Evolutionary conservation across 192 early-diverging fungal species (phyloP), one percentile per base, ranked within the genome.

Genomic region (Rhizophagus clarus): DNA sequence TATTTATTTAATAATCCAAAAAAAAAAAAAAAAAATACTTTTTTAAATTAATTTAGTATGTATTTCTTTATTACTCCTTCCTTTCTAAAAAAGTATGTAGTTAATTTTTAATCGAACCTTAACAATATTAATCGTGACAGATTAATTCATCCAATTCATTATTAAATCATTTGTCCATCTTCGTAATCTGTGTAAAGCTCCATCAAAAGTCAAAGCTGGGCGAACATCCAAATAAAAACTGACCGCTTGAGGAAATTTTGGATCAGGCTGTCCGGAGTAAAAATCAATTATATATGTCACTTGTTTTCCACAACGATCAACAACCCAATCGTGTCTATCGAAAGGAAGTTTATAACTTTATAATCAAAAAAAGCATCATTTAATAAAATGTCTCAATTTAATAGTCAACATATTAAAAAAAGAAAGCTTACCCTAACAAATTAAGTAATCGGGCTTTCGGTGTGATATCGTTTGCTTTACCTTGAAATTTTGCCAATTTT

Each of bases 291-390:
- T 89, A 79, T 98, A 98, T 1, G 89, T 89, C 10, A 96, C 93
- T 7, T 88, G 84, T 80, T 93, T 91, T 22, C 95, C 97, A 72
- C 97, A 98, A n/a, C 97, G 84, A 81, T 96, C 95, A 0, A 98
- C 91, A 5, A 91, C 91, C 97, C 97, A 98, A 83, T 98, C 96
- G 81, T 98, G 97, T 24, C 96, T 88, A 79, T 98, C 97, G 79
- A 98, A 98, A 14, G 97, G 96, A 45, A 91, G 81, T 32, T 87
- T 91, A 80, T 96, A 96, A 42, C 90, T 93, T 45, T 22, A 22
- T 56, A 7, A 56, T 56, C 4, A 56, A 22, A 56, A 49, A 14
- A 56, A 56, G 15, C 1, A 22, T 17, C 17, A 22, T 56, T 56
- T 22, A 22, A 15, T 15, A 22, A 61, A 61, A 37, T 10, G 26